Percentiles rank a stretch among this genome's conserved stretches.
Evolutionary conservation across 2,329 filamentous ascomycete species (phyloP).

Genomic region (Fusarium torulosum): DNA sequence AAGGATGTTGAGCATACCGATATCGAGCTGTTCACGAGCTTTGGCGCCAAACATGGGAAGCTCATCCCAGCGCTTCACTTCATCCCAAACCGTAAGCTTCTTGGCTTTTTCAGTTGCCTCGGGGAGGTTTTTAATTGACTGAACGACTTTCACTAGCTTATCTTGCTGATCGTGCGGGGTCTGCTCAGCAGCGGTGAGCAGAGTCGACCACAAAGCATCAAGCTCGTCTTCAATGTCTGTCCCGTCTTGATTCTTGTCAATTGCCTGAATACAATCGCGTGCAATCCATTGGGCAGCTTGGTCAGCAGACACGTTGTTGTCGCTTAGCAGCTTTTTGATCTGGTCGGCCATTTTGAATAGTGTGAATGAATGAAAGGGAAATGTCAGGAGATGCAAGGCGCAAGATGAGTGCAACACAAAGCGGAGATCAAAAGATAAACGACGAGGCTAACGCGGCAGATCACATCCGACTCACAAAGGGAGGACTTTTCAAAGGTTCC

Average conservation of each 20-base stretch:
- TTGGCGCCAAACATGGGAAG: constrained; percentile 36
- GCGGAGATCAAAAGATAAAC: constrained; percentile 9
- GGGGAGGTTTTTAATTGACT: constrained; percentile 31
- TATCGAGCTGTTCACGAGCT: constrained; percentile 36
- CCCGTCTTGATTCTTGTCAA: constrained; percentile 22
- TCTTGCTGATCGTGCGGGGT: constrained; percentile 39
- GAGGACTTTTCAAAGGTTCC: neutral
- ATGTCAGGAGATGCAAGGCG: neutral
- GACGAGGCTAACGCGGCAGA: neutral
- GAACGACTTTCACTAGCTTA: constrained; percentile 41
- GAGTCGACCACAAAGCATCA: constrained; percentile 23
- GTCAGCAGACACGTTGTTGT: constrained; percentile 16
- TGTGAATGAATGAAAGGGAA: neutral
- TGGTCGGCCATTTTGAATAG: constrained; percentile 29
- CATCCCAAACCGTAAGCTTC: constrained; percentile 36
- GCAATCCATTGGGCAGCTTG: constrained; percentile 33
- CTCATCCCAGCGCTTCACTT: constrained; percentile 33
- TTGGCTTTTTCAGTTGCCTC: constrained; percentile 19
- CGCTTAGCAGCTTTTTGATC: constrained; percentile 7
- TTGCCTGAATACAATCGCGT: constrained; percentile 13
- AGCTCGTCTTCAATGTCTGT: constrained; percentile 30
- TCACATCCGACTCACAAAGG: constrained; percentile 2
- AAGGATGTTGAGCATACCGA: constrained; percentile 3
- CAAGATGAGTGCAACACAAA: constrained; percentile 7
- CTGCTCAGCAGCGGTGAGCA: constrained; percentile 38